Percentiles rank a stretch among this genome's conserved stretches.
Evolutionary conservation across 257 asterid species (phyloP).

Genomic region (Solanum bulbocastanum): DNA sequence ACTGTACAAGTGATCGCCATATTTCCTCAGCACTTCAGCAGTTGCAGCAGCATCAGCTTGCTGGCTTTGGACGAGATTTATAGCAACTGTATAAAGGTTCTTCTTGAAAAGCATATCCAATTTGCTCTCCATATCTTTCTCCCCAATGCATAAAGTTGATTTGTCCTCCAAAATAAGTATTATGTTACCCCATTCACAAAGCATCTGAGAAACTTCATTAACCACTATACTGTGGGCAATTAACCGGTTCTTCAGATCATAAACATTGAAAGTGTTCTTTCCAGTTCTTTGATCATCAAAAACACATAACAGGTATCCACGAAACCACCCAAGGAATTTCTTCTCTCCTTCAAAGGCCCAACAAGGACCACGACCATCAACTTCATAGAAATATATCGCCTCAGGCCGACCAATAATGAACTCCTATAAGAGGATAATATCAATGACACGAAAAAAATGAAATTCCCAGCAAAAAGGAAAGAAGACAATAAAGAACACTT

Average conservation of each 20-base stretch:
- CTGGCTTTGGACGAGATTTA: conserved; percentile 89
- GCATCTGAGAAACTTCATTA: conserved; percentile 80
- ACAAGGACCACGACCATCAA: conserved; percentile 98
- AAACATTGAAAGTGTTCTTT: conserved; percentile 59
- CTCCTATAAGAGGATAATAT: conserved; percentile 40
- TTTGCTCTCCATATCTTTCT: conserved; percentile 99
- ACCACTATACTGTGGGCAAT: conserved; percentile 77
- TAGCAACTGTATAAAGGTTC: conserved; percentile 85
- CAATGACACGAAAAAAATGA: background rate
- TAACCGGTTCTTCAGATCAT: conserved; percentile 83
- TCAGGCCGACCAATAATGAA: conserved; percentile 89
- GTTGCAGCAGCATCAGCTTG: conserved; percentile 97
- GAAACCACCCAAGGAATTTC: conserved; percentile 84
- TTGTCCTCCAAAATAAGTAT: conserved; percentile 76
- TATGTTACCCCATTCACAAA: conserved; percentile 96
- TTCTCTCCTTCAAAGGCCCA: conserved; percentile 99
- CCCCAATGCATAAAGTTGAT: conserved; percentile 69
- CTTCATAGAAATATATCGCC: conserved; percentile 90
- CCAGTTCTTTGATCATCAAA: conserved; percentile 75
- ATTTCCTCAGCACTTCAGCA: conserved; percentile 91
- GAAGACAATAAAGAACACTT: background rate
- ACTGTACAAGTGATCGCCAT: conserved; percentile 84
- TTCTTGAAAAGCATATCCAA: conserved; percentile 96
- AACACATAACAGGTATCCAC: conserved; percentile 87
- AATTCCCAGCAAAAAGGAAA: background rate